phyloP scores from a whole-genome alignment of 441 rosid genomes.

The Theobroma grandiflorum region DNA sequence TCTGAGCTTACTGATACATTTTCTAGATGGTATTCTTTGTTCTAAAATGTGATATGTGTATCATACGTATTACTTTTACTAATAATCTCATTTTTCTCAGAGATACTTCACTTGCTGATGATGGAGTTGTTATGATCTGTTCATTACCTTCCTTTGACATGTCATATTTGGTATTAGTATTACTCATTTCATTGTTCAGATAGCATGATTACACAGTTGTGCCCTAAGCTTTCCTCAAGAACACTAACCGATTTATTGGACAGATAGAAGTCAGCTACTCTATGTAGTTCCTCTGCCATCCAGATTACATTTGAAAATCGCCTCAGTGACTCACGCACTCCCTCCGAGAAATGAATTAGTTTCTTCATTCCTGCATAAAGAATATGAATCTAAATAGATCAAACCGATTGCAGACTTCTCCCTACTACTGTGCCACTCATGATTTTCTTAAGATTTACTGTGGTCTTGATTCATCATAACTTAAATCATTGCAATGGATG shows the following conservation, averaged over 20 bases:
- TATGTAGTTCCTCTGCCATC: conserved; percentile 97
- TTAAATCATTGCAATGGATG: too few relatives aligned
- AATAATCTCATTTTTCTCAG: not conserved
- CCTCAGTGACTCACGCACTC: conserved; percentile 85
- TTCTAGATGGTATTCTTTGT: not conserved
- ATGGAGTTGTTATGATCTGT: not conserved
- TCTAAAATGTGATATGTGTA: not conserved
- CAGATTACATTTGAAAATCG: conserved; percentile 87
- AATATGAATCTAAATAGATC: conserved; percentile 21
- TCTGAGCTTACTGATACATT: not conserved
- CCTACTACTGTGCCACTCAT: not conserved
- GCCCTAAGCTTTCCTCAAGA: not conserved
- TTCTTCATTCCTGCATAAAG: conserved; percentile 77
- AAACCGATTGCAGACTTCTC: not conserved
- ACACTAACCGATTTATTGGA: conserved; percentile 78
- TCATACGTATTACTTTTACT: not conserved
- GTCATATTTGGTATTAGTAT: not conserved
- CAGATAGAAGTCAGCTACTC: conserved; percentile 81
- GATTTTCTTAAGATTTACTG: not conserved
- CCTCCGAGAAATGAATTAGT: conserved; percentile 82
- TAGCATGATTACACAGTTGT: not conserved
- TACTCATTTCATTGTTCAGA: not conserved
- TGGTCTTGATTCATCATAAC: not conserved
- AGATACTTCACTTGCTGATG: not conserved
- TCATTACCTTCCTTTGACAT: not conserved